Conservation (phyloP, 2,329 filamentous ascomycete species). For the Pezicula carpinea region DNA sequence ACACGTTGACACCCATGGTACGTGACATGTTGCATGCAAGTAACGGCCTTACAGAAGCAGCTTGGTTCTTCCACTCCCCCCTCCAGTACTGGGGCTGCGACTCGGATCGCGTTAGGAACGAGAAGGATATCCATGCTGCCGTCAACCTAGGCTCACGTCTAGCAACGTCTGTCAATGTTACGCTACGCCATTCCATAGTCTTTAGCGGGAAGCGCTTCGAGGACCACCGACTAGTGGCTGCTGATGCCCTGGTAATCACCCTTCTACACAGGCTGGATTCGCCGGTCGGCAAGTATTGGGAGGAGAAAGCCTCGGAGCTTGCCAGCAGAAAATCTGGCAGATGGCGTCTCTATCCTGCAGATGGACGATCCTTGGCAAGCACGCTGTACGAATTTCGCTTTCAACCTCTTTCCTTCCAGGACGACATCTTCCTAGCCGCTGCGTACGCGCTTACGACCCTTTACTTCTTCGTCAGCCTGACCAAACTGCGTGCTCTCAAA, state of each 20-base stretch:
- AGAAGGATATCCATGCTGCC: slow-evolving; percentile 61
- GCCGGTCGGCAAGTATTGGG: slow-evolving; percentile 61
- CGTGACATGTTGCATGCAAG: slow-evolving; percentile 54
- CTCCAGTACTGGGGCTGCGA: slow-evolving; percentile 76
- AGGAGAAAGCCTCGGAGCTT: slow-evolving; percentile 50
- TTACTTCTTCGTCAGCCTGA: slow-evolving; percentile 64
- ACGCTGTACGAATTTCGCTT: slow-evolving; percentile 77
- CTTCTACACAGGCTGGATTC: slow-evolving; percentile 65
- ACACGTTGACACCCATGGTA: slow-evolving; percentile 24
- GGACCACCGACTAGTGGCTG: slow-evolving; percentile 61
- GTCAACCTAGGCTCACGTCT: slow-evolving; percentile 61
- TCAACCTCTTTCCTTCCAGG: slow-evolving; percentile 63
- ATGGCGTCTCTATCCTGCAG: slow-evolving; percentile 62
- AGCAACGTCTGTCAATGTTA: slow-evolving; percentile 66
- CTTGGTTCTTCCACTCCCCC: slow-evolving; percentile 80
- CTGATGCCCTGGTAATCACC: slow-evolving; percentile 75
- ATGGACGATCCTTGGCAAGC: slow-evolving; percentile 48
- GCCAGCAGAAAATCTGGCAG: slow-evolving; percentile 42
- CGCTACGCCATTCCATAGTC: slow-evolving; percentile 71
- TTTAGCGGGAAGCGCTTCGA: slow-evolving; percentile 78
- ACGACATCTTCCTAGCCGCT: slow-evolving; percentile 57
- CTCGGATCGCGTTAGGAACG: slow-evolving; percentile 49
- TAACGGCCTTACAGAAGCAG: slow-evolving; percentile 56
- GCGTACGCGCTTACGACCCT: slow-evolving; percentile 60
- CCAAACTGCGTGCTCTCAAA: slow-evolving; percentile 69